Evolutionary conservation across 2,329 filamentous ascomycete genomes (phyloP).

Genomic region (Colletotrichum cuscutae): DNA sequence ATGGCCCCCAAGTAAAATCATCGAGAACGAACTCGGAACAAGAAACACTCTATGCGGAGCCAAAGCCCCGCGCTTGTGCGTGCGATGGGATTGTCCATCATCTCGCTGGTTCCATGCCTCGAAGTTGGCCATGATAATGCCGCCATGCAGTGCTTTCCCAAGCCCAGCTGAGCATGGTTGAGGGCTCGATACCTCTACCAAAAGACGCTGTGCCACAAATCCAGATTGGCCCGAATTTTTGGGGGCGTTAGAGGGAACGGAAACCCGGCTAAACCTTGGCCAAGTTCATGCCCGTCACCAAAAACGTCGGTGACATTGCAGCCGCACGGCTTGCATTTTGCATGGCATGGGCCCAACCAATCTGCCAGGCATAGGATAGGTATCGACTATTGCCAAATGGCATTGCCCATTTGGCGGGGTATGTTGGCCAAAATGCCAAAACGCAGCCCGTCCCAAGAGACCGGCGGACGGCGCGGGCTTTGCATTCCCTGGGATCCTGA

Average conservation of each 20-base stretch:
- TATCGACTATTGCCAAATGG: background rate
- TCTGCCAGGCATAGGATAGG: conserved; percentile 16
- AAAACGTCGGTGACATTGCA: background rate
- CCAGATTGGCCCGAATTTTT: background rate
- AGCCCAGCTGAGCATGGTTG: background rate
- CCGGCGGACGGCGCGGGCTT: background rate
- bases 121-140: conserved; percentile 5
- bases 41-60: conserved; percentile 4
- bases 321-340: background rate
- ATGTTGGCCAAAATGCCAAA: background rate
- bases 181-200: background rate
- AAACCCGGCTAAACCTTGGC: conserved; percentile 15
- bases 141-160: background rate
- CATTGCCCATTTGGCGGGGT: background rate
- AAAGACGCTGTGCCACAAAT: background rate
- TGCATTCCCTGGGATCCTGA: background rate
- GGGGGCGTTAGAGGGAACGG: background rate
- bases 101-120: background rate
- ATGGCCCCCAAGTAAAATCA: conserved; percentile 17
- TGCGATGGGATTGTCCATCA: background rate
- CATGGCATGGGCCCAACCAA: conserved; percentile 21
- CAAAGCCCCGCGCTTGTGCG: background rate
- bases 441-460: background rate
- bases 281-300: conserved; percentile 19
- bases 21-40: background rate